Percentiles rank a stretch among this genome's conserved stretches.
Conservation (phyloP, 2,329 filamentous ascomycete genomes). For the Fusarium miscanthi region DNA sequence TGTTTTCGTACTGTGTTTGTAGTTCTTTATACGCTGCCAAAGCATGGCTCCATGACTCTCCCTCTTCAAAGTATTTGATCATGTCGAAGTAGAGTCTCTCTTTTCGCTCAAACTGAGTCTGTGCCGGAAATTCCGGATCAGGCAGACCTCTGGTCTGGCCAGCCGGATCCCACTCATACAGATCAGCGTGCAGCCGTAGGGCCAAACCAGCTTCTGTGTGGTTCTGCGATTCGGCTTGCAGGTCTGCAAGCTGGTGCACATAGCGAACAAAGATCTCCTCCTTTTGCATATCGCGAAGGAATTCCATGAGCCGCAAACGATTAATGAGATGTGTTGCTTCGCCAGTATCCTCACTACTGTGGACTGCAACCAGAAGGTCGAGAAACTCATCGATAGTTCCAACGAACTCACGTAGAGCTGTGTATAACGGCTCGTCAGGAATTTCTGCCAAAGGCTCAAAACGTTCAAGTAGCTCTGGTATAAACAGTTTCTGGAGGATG, state of each 20-base stretch:
- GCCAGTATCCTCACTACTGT: constrained; percentile 77
- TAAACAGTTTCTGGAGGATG: constrained; percentile 91
- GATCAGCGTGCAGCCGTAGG: constrained; percentile 87
- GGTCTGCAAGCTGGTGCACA: constrained; percentile 86
- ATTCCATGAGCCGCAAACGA: constrained; percentile 91
- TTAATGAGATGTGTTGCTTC: constrained; percentile 89
- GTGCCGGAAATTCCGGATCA: constrained; percentile 82
- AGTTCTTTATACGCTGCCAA: constrained; percentile 91
- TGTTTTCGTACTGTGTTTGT: constrained; percentile 89
- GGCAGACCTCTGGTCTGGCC: constrained; percentile 72
- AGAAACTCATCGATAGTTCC: constrained; percentile 89
- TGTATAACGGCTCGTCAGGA: constrained; percentile 78
- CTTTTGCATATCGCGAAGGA: constrained; percentile 95
- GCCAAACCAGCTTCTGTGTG: constrained; percentile 90
- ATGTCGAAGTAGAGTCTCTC: constrained; percentile 93
- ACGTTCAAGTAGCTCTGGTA: constrained; percentile 82
- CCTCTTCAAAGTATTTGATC: constrained; percentile 94
- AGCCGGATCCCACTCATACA: constrained; percentile 89
- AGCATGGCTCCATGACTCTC: constrained; percentile 92
- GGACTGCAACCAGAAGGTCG: constrained; percentile 89
- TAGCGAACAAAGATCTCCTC: constrained; percentile 97
- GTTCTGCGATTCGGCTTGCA: constrained; percentile 81
- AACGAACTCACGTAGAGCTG: constrained; percentile 81
- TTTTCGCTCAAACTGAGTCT: constrained; percentile 91
- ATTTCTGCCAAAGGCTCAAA: constrained; percentile 78